Conservation (phyloP, 2,329 filamentous ascomycete genomes). For the Penicillium janthinellum region DNA sequence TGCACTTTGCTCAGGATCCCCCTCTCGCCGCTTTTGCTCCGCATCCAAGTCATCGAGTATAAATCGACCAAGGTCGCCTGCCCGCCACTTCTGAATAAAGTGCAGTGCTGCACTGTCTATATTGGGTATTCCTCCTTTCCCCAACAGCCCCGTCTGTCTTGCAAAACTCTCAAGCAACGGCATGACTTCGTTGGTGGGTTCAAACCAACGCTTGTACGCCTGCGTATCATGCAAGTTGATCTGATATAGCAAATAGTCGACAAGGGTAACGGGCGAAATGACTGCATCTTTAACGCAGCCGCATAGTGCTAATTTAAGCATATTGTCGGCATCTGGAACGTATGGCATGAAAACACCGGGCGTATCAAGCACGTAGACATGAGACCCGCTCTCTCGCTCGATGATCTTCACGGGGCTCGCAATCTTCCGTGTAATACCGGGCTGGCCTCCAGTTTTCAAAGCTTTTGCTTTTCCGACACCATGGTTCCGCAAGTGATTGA, state of each 20-base stretch:
- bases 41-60: constrained; percentile 74
- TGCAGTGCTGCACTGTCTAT: constrained; percentile 74
- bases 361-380: constrained; percentile 86
- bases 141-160: constrained; percentile 71
- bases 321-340: constrained; percentile 77
- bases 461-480: constrained; percentile 70
- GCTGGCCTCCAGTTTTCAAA: constrained; percentile 79
- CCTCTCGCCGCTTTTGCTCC: constrained; percentile 55
- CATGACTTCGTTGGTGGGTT: constrained; percentile 82
- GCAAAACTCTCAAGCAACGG: constrained; percentile 73
- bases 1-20: constrained; percentile 31
- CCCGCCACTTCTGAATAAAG: constrained; percentile 80
- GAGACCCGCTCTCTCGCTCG: constrained; percentile 56
- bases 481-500: constrained; percentile 76
- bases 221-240: constrained; percentile 69
- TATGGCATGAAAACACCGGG: constrained; percentile 96
- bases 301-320: constrained; percentile 92
- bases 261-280: constrained; percentile 74
- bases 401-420: constrained; percentile 80
- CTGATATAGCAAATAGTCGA: constrained; percentile 86
- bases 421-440: constrained; percentile 86
- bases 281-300: constrained; percentile 89
- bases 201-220: constrained; percentile 64
- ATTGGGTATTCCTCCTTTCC: constrained; percentile 71
- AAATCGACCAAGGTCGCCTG: constrained; percentile 73